Conservation (phyloP, 106 monocot species). For the Dioscorea alata region DNA sequence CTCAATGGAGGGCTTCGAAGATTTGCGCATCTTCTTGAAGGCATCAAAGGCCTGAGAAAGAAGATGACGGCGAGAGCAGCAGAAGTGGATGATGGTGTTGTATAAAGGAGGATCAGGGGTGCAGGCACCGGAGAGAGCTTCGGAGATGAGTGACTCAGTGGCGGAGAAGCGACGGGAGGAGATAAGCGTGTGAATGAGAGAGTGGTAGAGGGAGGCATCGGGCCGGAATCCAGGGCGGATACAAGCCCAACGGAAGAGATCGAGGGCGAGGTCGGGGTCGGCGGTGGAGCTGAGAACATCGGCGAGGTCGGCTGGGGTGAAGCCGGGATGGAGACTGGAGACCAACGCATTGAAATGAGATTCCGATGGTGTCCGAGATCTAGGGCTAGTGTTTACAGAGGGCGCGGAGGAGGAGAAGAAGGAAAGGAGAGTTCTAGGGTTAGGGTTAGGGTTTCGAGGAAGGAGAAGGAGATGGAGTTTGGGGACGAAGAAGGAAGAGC, state of each 20-base stretch:
- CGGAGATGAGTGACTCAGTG: constrained; percentile 62
- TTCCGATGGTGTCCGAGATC: constrained; percentile 38
- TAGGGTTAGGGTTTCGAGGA: background rate
- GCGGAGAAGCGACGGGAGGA: constrained; percentile 50
- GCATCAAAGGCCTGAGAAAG: constrained; percentile 83
- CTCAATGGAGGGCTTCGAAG: constrained; percentile 43
- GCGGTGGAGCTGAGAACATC: constrained; percentile 35
- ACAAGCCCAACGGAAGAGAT: constrained; percentile 84
- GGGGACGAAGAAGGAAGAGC: background rate
- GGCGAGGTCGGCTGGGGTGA: constrained; percentile 51
- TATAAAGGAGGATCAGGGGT: constrained; percentile 48
- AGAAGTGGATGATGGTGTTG: constrained; percentile 74
- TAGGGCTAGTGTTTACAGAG: background rate
- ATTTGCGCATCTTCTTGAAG: constrained; percentile 56
- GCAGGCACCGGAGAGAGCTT: constrained; percentile 77
- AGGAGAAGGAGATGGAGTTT: background rate
- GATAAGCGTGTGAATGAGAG: constrained; percentile 47
- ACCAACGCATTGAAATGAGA: constrained; percentile 56
- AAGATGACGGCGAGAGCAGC: constrained; percentile 69
- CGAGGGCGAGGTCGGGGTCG: constrained; percentile 80
- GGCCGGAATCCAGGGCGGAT: constrained; percentile 59
- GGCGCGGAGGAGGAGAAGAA: background rate
- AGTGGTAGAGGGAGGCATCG: constrained; percentile 43
- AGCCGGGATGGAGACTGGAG: constrained; percentile 51
- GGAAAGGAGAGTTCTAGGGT: no score